phyloP scores from a whole-genome alignment of 345 rosid genomes.

The Bretschneidera sinensis region DNA sequence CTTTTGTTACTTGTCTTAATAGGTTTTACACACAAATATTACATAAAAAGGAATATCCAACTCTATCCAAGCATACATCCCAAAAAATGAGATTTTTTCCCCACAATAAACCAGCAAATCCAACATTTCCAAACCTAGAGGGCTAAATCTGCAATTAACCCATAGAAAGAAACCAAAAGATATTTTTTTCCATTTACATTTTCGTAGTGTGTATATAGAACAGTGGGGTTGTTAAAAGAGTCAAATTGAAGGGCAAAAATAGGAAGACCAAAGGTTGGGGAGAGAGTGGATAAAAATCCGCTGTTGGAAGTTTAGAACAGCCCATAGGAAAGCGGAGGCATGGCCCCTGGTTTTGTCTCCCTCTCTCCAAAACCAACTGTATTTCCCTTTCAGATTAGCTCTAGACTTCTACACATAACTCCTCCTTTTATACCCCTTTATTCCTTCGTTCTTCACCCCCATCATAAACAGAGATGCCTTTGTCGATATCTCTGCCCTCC shows the following conservation, averaged over 20 bases:
- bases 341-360: constrained; percentile 78
- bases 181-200: too few species aligned
- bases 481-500: constrained; percentile 20
- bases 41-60: too few species aligned
- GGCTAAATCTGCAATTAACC: too few species aligned
- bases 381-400: constrained; percentile 19
- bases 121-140: too few species aligned
- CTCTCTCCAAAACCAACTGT: constrained; percentile 24
- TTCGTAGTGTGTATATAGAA: too few species aligned
- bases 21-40: too few species aligned
- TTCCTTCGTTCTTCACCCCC: neutral
- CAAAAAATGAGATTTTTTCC: too few species aligned
- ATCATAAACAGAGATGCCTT: constrained; percentile 18
- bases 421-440: constrained; percentile 16
- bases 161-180: too few species aligned
- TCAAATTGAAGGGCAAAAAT: constrained; percentile 9
- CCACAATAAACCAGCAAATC: too few species aligned
- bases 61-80: too few species aligned
- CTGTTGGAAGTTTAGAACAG: constrained; percentile 49
- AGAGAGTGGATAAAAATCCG: constrained; percentile 18
- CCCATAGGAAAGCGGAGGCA: constrained; percentile 46
- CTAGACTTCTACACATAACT: constrained; percentile 3
- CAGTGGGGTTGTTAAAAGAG: neutral
- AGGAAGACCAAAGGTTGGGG: neutral
- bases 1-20: too few species aligned